Evolutionary conservation across 495 filamentous ascomycete genomes (phyloP).

Genomic region (Aspergillus avenaceus): DNA sequence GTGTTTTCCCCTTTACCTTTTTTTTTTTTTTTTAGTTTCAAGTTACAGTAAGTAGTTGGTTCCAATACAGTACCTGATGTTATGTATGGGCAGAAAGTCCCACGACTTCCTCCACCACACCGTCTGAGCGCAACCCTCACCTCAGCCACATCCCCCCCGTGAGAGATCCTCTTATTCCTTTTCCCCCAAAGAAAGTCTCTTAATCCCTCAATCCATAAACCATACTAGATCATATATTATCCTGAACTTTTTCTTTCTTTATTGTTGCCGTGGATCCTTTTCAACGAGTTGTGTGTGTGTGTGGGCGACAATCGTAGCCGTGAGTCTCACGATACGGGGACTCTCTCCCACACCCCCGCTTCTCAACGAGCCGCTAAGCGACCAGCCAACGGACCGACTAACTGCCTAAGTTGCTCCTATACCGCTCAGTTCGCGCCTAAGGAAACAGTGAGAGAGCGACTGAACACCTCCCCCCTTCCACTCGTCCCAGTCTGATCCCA

Average conservation of each 20-base stretch:
- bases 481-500: slow-evolving; percentile 6
- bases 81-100: slow-evolving; percentile 3
- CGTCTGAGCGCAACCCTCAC: slow-evolving; percentile 17
- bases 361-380: slow-evolving; percentile 39
- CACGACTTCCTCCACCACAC: slow-evolving; percentile 12
- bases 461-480: slow-evolving; percentile 7
- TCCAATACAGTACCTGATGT: neutral
- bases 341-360: slow-evolving; percentile 19
- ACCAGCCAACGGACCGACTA: slow-evolving; percentile 39
- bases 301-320: slow-evolving; percentile 5
- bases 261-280: neutral
- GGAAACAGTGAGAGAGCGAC: slow-evolving; percentile 10
- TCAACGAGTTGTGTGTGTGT: neutral
- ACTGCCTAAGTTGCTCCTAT: slow-evolving; percentile 20
- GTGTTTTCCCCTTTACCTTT: neutral
- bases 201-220: slow-evolving; percentile 5
- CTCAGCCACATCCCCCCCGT: slow-evolving; percentile 13
- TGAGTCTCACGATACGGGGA: slow-evolving; percentile 12
- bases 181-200: slow-evolving; percentile 1
- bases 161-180: slow-evolving; percentile 3
- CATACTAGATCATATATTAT: too few relatives aligned
- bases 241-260: too few relatives aligned
- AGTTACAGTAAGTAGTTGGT: neutral
- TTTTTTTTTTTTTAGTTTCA: too few relatives aligned
- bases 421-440: slow-evolving; percentile 25